Conservation (phyloP, 192 early-diverging fungal species). For the Dispira simplex region DNA sequence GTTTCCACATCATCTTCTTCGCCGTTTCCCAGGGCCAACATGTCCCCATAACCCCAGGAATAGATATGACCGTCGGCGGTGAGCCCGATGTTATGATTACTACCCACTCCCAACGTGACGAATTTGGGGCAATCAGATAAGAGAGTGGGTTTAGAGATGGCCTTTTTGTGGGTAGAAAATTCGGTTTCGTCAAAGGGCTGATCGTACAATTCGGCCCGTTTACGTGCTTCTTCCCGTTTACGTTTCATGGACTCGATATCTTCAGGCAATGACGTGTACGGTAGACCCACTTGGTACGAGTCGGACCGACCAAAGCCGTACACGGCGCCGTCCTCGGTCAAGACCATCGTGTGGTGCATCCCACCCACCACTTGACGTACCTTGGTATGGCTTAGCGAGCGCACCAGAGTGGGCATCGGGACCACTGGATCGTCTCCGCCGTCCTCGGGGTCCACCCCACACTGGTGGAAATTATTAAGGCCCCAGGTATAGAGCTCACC, state of each 20-base stretch:
- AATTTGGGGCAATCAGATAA: slow-evolving; percentile 27
- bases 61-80: slow-evolving; percentile 44
- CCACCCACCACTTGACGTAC: slow-evolving; percentile 58
- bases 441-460: slow-evolving; percentile 38
- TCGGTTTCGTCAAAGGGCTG: slow-evolving; percentile 14
- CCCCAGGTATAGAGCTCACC: slow-evolving; percentile 68
- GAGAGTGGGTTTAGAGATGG: slow-evolving; percentile 37
- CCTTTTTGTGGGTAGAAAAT: slow-evolving; percentile 29
- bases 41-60: slow-evolving; percentile 83
- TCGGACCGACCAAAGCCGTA: slow-evolving; percentile 79
- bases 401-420: slow-evolving; percentile 36
- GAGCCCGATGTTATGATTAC: slow-evolving; percentile 41
- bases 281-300: slow-evolving; percentile 65
- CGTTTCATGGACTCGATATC: background rate
- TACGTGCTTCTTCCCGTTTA: slow-evolving; percentile 13
- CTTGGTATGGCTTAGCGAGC: slow-evolving; percentile 23
- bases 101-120: slow-evolving; percentile 37
- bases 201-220: background rate
- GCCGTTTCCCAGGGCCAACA: slow-evolving; percentile 67
- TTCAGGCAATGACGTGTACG: slow-evolving; percentile 22
- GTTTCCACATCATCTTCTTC: slow-evolving; percentile 52
- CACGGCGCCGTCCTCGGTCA: slow-evolving; percentile 54
- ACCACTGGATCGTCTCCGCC: slow-evolving; percentile 28
- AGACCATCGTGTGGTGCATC: slow-evolving; percentile 69
- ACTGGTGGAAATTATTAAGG: slow-evolving; percentile 82